Evolutionary conservation across 352 stramenopile genomes (phyloP).

Genomic region (Pseudoperonospora humuli): DNA sequence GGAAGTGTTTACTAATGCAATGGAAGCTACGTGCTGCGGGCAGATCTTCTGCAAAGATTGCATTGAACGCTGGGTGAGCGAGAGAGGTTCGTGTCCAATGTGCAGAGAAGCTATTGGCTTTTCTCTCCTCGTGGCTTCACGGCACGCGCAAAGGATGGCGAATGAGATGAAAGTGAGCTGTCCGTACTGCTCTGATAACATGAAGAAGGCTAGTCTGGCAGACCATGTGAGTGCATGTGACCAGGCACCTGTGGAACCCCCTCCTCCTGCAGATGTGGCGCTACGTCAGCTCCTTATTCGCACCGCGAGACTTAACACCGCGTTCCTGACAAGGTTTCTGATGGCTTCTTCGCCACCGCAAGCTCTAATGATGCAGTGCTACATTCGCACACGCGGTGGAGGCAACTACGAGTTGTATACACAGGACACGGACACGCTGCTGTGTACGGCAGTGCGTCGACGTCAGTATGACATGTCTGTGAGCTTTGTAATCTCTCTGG

Average conservation of each 20-base stretch:
- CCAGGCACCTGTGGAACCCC: slow-evolving; percentile 62
- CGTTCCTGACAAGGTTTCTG: slow-evolving; percentile 51
- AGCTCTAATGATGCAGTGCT: slow-evolving; percentile 80
- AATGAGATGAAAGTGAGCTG: slow-evolving; percentile 81
- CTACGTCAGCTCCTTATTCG: slow-evolving; percentile 50
- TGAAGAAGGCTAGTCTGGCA: slow-evolving; percentile 65
- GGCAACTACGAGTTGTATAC: slow-evolving; percentile 85
- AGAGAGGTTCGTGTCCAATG: slow-evolving; percentile 75
- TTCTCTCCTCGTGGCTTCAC: slow-evolving; percentile 48
- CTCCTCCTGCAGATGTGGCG: slow-evolving; percentile 60
- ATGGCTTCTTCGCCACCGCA: slow-evolving; percentile 45
- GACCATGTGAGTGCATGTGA: slow-evolving; percentile 64
- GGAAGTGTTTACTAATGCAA: slow-evolving; percentile 67
- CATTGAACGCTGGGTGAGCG: slow-evolving; percentile 80
- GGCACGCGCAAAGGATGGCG: slow-evolving; percentile 74
- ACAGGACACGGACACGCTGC: slow-evolving; percentile 65
- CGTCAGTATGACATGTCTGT: slow-evolving; percentile 86
- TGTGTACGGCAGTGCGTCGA: slow-evolving; percentile 69
- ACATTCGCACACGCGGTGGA: slow-evolving; percentile 73
- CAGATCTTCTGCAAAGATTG: slow-evolving; percentile 79
- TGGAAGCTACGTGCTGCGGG: slow-evolving; percentile 72
- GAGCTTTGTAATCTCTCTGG: slow-evolving; percentile 65
- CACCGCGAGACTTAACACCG: slow-evolving; percentile 46
- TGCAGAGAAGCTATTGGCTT: slow-evolving; percentile 70
- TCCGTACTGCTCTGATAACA: slow-evolving; percentile 46